Evolutionary conservation across 441 rosid genomes (phyloP).

Genomic region (Breynia disticha): DNA sequence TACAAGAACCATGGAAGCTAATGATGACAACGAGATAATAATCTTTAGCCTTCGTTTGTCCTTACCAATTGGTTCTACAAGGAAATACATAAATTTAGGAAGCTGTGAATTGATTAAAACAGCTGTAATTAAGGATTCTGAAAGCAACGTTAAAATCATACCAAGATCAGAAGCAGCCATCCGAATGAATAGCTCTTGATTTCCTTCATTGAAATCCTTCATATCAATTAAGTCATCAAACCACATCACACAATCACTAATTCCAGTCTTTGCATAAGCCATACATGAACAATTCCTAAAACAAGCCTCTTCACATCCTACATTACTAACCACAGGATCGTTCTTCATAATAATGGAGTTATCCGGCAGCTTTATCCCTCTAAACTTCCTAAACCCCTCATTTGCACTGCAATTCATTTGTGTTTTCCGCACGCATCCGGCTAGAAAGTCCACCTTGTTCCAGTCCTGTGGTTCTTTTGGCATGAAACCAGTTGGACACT

Average conservation of each 20-base stretch:
- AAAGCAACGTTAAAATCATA: neutral
- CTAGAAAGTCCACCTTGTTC: conserved; percentile 9
- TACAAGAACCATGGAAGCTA: too few relatives aligned
- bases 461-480: conserved; percentile 22
- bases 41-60: too few relatives aligned
- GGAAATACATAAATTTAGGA: too few relatives aligned
- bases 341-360: conserved; percentile 1
- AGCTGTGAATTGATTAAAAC: too few relatives aligned
- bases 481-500: conserved; percentile 30
- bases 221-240: conserved; percentile 34
- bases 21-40: too few relatives aligned
- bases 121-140: neutral
- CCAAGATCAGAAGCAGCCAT: conserved; percentile 22
- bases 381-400: conserved; percentile 20
- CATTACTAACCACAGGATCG: conserved; percentile 4
- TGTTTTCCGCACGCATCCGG: conserved; percentile 22
- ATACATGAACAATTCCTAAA: conserved; percentile 27
- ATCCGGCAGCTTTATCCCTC: conserved; percentile 25
- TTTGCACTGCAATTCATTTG: conserved; percentile 15
- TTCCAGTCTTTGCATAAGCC: conserved; percentile 20
- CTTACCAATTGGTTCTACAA: too few relatives aligned
- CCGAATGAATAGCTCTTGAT: conserved; percentile 28
- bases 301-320: conserved; percentile 25
- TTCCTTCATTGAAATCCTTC: conserved; percentile 16
- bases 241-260: conserved; percentile 41